Evolutionary conservation across 352 stramenopile species (phyloP), one percentile per base, ranked within the genome.

Genomic region (Pilasporangium apinafurcum): DNA sequence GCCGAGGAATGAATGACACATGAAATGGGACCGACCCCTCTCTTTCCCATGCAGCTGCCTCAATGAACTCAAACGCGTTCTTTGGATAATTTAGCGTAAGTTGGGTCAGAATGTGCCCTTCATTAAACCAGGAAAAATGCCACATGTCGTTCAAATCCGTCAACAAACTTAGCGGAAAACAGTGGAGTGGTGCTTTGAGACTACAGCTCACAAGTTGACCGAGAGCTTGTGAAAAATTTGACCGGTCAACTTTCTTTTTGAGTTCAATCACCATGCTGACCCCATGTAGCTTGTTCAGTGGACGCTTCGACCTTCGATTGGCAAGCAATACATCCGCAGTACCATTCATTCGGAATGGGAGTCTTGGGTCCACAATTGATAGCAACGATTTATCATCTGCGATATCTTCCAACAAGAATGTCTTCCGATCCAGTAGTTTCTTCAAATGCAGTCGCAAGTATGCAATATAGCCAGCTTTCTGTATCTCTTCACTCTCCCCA

Each of bases 91-190:
- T 37, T 9, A 54, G 38, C 22, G 7, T 25, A 48, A 54, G 13
- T 30, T 54, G 46, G 12, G 37, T 36, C 46, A 54, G 7, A 21
- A 54, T 34, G 4, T 25, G 8, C 40, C 38, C 17, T 21, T 51
- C 49, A 35, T 32, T 47, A 21, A 53, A 53, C 38, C 48, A 62
- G n/a, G 21, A 48, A 22, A 62, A 56, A 34, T 53, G 22, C 39
- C 47, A 62, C 24, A 31, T 9, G 35, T 44, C 38, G 18, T 57
- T 51, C 36, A 57, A 24, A 58, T 58, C 53, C 13, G 53, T 62
- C 47, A 56, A 47, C 47, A 53, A 42, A 26, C 39, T 48, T 48
- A 62, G 8, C 34, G 48, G 48, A 18, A 35, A 44, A 38, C 48
- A 56, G 27, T 44, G n/a, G 21, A 60, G 44, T 30, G 51, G 44